Percentiles rank a stretch among this genome's conserved stretches.
Evolutionary conservation across 2,329 filamentous ascomycete species (phyloP).

Genomic region (Epichloe festucae): DNA sequence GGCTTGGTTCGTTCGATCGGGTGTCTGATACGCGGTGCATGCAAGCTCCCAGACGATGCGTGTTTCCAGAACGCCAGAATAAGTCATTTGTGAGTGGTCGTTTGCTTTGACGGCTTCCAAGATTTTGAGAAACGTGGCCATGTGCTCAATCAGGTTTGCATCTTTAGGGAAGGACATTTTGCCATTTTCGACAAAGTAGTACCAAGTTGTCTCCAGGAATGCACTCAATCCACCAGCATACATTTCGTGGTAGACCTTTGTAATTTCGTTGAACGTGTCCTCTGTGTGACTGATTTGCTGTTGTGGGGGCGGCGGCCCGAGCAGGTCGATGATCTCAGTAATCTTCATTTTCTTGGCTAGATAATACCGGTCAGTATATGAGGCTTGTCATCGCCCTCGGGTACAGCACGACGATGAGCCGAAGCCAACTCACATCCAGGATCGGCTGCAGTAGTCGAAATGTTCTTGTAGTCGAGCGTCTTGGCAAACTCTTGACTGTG

Average conservation of each 20-base stretch:
- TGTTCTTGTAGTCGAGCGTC: constrained; percentile 10
- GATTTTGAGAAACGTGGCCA: constrained; percentile 50
- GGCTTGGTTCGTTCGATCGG: constrained; percentile 21
- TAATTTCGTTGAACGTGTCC: constrained; percentile 50
- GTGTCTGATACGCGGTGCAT: constrained; percentile 31
- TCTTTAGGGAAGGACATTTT: constrained; percentile 37
- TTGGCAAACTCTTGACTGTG: constrained; percentile 2
- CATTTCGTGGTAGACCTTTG: constrained; percentile 58
- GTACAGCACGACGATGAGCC: neutral
- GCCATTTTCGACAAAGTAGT: constrained; percentile 37
- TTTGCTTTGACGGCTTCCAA: constrained; percentile 35
- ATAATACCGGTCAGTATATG: constrained; percentile 6
- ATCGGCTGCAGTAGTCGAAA: constrained; percentile 15
- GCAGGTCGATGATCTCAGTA: constrained; percentile 54
- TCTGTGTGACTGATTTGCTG: constrained; percentile 38
- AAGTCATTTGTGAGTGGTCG: constrained; percentile 38
- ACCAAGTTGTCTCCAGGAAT: constrained; percentile 79
- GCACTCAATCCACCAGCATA: constrained; percentile 63
- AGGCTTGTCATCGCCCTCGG: neutral
- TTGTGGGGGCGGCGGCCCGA: constrained; percentile 46
- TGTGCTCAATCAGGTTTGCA: constrained; percentile 48
- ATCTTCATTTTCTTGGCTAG: constrained; percentile 48
- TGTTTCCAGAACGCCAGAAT: constrained; percentile 42
- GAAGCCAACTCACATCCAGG: constrained; percentile 33
- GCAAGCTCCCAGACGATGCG: constrained; percentile 48